phyloP scores from a whole-genome alignment of 495 filamentous ascomycete genomes.

The Bacidia gigantensis region DNA sequence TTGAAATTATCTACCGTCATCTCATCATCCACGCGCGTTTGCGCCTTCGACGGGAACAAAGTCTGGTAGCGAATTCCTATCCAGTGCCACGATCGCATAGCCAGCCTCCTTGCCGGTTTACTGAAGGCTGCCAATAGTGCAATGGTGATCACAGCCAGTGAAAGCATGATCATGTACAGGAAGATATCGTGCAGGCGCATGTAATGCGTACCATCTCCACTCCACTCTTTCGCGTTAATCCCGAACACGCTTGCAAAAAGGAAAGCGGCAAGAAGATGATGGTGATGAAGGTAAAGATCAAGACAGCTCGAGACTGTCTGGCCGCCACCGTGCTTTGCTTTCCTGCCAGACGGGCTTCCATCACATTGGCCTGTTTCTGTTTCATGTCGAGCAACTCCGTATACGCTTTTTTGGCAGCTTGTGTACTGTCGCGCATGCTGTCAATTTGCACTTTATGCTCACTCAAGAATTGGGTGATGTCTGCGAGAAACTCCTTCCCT shows the following conservation, averaged over 20 bases:
- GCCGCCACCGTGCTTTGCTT: conserved; percentile 50
- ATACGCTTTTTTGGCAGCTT: conserved; percentile 34
- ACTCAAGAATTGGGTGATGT: conserved; percentile 36
- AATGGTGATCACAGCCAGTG: conserved; percentile 29
- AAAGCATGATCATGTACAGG: conserved; percentile 25
- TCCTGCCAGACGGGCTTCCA: conserved; percentile 50
- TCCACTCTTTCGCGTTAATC: conserved; percentile 53
- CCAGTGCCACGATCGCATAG: conserved; percentile 21
- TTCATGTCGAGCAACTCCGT: conserved; percentile 55
- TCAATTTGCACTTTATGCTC: conserved; percentile 43
- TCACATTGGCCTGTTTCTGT: conserved; percentile 54
- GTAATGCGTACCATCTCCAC: conserved; percentile 25
- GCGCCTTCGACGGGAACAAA: background rate
- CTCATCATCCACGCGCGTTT: background rate
- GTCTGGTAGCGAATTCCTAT: background rate
- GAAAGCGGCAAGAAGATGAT: conserved; percentile 52
- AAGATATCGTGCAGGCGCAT: conserved; percentile 23
- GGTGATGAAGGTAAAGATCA: conserved; percentile 59
- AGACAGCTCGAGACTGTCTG: conserved; percentile 47
- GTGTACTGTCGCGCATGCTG: conserved; percentile 43
- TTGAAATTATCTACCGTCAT: background rate
- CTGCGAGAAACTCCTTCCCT: conserved; percentile 34
- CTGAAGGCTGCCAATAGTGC: conserved; percentile 33
- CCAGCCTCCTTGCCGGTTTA: conserved; percentile 23
- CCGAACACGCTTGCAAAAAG: conserved; percentile 54